Conservation (phyloP, 1,284 basidiomycete genomes). For the Rhodofomes roseus region DNA sequence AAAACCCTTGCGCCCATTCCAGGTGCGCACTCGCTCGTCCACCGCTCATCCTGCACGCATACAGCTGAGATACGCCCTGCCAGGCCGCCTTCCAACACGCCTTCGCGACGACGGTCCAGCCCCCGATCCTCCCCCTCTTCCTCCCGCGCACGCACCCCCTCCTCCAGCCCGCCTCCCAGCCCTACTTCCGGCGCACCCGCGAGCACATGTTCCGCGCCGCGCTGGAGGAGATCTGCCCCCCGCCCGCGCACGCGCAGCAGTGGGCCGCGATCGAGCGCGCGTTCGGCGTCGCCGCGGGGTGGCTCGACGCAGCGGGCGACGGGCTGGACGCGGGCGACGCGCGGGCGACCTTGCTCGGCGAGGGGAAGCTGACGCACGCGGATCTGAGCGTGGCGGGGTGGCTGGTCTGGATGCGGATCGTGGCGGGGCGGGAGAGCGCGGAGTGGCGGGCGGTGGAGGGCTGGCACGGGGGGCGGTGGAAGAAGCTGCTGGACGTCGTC, state of each 20-base stretch:
- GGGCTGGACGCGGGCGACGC: slow-evolving; percentile 13
- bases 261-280: slow-evolving; percentile 13
- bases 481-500: slow-evolving; percentile 1
- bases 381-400: slow-evolving; percentile 15
- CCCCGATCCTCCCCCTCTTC: slow-evolving; percentile 8
- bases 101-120: slow-evolving; percentile 5
- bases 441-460: slow-evolving; percentile 6
- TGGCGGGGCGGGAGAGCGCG: neutral
- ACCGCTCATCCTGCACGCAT: neutral
- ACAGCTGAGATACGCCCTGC: neutral
- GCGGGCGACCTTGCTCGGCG: neutral
- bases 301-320: slow-evolving; percentile 13
- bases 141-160: slow-evolving; percentile 1
- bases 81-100: slow-evolving; percentile 17
- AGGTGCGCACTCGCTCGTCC: slow-evolving; percentile 2
- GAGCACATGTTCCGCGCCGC: slow-evolving; percentile 10
- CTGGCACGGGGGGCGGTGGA: slow-evolving; percentile 10
- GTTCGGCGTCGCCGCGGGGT: slow-evolving; percentile 10
- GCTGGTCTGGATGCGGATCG: slow-evolving; percentile 12
- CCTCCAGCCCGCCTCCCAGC: slow-evolving; percentile 8
- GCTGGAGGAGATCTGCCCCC: slow-evolving; percentile 20
- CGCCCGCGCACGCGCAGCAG: slow-evolving; percentile 8
- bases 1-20: slow-evolving; percentile 20
- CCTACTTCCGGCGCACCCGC: slow-evolving; percentile 21
- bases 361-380: slow-evolving; percentile 4